A percentile compares a stretch with the other conserved stretches of the same genome.
Conservation (phyloP, 148 eudicot genomes). For the Rhododendron ferrugineum region DNA sequence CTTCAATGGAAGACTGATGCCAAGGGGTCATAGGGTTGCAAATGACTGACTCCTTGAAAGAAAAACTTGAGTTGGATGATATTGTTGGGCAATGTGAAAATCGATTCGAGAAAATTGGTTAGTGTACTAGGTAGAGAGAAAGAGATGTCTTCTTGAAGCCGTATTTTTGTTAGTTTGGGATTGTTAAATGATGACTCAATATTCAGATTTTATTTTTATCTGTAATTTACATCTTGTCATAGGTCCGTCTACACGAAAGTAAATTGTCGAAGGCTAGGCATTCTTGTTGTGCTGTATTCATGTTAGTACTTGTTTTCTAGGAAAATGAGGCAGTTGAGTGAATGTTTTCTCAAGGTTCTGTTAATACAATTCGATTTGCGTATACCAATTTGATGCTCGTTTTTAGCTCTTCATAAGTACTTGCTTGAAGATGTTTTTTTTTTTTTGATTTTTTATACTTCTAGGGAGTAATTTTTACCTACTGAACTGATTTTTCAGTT, state of each 20-base stretch:
- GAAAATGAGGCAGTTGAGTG: background rate
- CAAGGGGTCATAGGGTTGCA: background rate
- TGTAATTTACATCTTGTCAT: background rate
- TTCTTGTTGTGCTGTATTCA: background rate
- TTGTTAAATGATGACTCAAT: background rate
- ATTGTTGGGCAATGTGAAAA: background rate
- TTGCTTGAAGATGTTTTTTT: background rate
- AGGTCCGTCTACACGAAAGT: background rate
- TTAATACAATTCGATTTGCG: background rate
- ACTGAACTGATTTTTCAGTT: background rate
- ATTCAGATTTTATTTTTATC: background rate
- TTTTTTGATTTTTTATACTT: too few relatives aligned
- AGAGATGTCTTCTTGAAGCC: background rate
- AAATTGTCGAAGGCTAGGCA: constrained; percentile 3
- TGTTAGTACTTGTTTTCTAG: background rate
- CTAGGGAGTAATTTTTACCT: background rate
- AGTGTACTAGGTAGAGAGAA: background rate
- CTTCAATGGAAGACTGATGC: background rate
- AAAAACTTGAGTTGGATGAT: background rate
- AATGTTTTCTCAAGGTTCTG: background rate
- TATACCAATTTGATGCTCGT: background rate
- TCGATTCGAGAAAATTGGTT: background rate
- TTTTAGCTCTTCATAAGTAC: background rate
- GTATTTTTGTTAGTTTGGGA: background rate
- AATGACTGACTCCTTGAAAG: background rate